Evolutionary conservation across 139 green algal species (phyloP).

Genomic region (Coelastrella sp.): DNA sequence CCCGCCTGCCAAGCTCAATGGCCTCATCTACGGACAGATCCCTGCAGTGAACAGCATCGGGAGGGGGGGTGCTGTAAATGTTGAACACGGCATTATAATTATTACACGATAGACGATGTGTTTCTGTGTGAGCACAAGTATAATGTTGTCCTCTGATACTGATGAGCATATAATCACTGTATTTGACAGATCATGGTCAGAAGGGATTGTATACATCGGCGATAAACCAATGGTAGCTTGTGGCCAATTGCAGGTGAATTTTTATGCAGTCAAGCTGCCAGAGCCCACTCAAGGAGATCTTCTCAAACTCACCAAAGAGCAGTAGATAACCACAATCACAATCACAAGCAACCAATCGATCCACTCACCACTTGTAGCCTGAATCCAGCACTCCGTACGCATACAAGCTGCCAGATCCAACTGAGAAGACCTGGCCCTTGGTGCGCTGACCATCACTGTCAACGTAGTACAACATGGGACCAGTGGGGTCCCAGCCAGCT

Average conservation of each 20-base stretch:
- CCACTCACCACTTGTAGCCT: slow-evolving; percentile 85
- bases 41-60: slow-evolving; percentile 53
- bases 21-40: slow-evolving; percentile 96
- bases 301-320: not conserved
- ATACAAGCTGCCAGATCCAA: slow-evolving; percentile 97
- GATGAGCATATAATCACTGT: too few relatives aligned
- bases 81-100: too few relatives aligned
- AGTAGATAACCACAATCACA: not conserved
- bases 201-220: too few relatives aligned
- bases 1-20: slow-evolving; percentile 89
- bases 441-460: slow-evolving; percentile 97
- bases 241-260: too few relatives aligned
- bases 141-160: too few relatives aligned
- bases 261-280: too few relatives aligned
- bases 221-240: too few relatives aligned
- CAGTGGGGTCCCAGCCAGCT: slow-evolving; percentile 87
- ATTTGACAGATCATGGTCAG: too few relatives aligned
- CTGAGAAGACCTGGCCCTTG: slow-evolving; percentile 94
- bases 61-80: not conserved
- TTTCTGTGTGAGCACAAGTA: too few relatives aligned
- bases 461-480: slow-evolving; percentile 98
- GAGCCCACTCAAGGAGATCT: too few relatives aligned
- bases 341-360: not conserved
- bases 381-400: slow-evolving; percentile 97
- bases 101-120: too few relatives aligned